These are phyloP conservation scores for Tuber melanosporum DNA, from an alignment of 495 filamentous ascomycete genomes.

Conservation along the genomic window DNA sequence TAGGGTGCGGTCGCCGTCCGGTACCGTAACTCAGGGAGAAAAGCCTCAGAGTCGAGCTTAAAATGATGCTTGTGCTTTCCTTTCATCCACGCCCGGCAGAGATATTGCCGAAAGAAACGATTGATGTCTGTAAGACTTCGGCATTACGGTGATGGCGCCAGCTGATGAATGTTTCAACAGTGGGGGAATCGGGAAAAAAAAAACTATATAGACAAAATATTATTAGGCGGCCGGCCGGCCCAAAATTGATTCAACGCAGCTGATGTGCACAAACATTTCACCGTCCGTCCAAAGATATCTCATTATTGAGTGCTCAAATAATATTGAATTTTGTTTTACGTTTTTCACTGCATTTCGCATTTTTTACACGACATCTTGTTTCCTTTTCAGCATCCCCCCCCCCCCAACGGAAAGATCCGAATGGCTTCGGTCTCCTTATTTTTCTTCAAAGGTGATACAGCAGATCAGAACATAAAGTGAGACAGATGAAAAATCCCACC, in stretches of 20 bases:
- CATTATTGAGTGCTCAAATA: background rate
- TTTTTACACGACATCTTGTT: slow-evolving; percentile 6
- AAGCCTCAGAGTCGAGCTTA: background rate
- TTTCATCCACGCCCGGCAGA: background rate
- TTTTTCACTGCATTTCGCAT: background rate
- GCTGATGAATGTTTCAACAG: slow-evolving; percentile 2
- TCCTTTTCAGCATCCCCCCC: slow-evolving; percentile 11
- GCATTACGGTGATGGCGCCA: background rate
- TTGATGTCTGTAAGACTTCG: background rate
- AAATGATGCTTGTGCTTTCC: background rate
- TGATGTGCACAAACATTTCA: background rate
- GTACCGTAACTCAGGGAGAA: background rate
- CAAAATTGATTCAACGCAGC: background rate
- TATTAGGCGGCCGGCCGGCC: background rate
- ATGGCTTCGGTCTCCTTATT: slow-evolving; percentile 33
- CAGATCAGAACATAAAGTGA: slow-evolving; percentile 14
- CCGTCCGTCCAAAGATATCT: background rate
- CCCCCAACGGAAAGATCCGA: slow-evolving; percentile 27
- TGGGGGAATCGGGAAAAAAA: background rate
- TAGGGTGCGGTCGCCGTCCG: background rate
- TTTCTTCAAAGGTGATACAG: slow-evolving; percentile 23
- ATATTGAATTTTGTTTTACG: background rate
- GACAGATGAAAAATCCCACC: slow-evolving; percentile 14
- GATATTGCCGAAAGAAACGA: background rate
- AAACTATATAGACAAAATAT: background rate